These are phyloP conservation scores for Diaporthe australafricana DNA, from an alignment of 2,329 filamentous ascomycete species.

Conservation along the genomic window DNA sequence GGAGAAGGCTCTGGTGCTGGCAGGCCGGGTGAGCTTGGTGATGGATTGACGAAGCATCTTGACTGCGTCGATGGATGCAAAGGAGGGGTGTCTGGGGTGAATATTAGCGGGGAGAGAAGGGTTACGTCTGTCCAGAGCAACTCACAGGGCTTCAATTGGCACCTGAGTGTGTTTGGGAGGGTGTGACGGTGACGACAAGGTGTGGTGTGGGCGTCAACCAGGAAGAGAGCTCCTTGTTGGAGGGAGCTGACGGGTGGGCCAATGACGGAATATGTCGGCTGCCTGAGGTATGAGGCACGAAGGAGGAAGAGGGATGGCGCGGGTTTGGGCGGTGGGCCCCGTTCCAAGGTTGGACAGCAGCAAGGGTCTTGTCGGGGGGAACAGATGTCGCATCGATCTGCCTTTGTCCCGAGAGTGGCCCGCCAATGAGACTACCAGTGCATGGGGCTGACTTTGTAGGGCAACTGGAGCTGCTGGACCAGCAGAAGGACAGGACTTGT, in stretches of 20 bases:
- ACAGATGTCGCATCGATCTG: constrained; percentile 25
- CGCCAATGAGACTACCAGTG: constrained; percentile 28
- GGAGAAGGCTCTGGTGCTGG: constrained; percentile 69
- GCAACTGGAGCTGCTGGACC: constrained; percentile 9
- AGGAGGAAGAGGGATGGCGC: neutral
- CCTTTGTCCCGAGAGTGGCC: constrained; percentile 10
- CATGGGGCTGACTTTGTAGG: constrained; percentile 18
- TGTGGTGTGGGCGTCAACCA: neutral
- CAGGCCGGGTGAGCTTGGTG: constrained; percentile 64
- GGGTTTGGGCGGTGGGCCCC: constrained; percentile 4
- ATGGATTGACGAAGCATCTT: constrained; percentile 77
- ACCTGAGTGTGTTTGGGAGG: constrained; percentile 19
- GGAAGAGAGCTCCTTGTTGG: constrained; percentile 20
- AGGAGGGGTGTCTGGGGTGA: constrained; percentile 4
- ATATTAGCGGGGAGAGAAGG: constrained; percentile 2
- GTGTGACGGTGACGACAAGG: constrained; percentile 22
- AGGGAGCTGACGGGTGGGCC: constrained; percentile 24
- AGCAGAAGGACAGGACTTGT: neutral
- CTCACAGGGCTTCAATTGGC: constrained; percentile 37
- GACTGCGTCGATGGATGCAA: constrained; percentile 34
- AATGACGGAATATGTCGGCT: constrained; percentile 37
- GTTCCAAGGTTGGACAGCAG: neutral
- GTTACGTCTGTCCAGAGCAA: constrained; percentile 18
- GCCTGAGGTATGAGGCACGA: constrained; percentile 24
- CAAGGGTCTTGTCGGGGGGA: constrained; percentile 9